Conservation (phyloP, 495 filamentous ascomycete species). For the Penicillium goetzii region DNA sequence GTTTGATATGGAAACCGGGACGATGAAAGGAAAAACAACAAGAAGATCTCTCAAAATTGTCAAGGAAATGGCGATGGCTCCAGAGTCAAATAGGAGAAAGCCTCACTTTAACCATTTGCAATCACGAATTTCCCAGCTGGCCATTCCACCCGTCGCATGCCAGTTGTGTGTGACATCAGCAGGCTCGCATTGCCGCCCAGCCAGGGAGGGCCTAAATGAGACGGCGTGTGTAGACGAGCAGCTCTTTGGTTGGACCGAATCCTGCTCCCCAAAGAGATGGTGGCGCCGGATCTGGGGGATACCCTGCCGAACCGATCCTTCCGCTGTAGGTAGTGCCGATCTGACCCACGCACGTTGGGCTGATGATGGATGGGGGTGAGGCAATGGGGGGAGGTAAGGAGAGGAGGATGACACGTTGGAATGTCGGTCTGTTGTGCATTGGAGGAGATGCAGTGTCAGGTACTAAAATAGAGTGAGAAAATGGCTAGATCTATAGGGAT, state of each 20-base stretch:
- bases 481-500: not conserved
- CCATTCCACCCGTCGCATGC: constrained; percentile 2
- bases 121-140: not conserved
- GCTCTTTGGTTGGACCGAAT: constrained; percentile 1
- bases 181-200: not conserved
- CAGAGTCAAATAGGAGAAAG: not conserved
- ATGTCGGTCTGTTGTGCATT: constrained; percentile 3
- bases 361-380: not conserved
- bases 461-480: not conserved
- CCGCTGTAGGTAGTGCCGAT: not conserved
- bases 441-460: not conserved
- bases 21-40: not conserved
- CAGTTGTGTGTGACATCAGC: constrained; percentile 5
- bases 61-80: not conserved
- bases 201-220: not conserved
- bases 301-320: not conserved
- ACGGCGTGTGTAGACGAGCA: not conserved
- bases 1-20: not conserved
- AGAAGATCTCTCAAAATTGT: not conserved
- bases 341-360: not conserved
- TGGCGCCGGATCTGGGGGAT: constrained; percentile 1
- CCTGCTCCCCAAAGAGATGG: not conserved
- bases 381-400: not conserved
- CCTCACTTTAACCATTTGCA: not conserved
- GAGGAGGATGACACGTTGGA: not conserved